Evolutionary conservation across 1,139 yeast genomes (phyloP).

Genomic region (Saccharomycopsis hybrid): DNA sequence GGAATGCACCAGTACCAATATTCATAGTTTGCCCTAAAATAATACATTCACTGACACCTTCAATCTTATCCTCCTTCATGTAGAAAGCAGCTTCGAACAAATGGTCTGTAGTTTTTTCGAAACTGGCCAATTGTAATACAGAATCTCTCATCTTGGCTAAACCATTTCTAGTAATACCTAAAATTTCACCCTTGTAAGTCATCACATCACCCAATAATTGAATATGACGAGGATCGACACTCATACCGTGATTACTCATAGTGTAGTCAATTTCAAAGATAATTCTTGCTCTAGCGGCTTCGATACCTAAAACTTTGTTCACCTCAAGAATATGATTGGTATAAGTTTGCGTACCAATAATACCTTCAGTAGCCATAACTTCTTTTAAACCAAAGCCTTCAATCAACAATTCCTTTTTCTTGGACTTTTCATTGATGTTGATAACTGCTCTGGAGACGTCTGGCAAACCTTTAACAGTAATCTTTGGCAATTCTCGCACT

Average conservation of each 20-base stretch:
- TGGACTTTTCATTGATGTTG: constrained; percentile 76
- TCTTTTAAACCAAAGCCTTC: constrained; percentile 97
- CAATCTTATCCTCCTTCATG: constrained; percentile 92
- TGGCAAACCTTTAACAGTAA: constrained; percentile 89
- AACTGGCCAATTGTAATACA: constrained; percentile 91
- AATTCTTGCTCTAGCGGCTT: constrained; percentile 92
- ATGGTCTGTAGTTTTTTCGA: constrained; percentile 98
- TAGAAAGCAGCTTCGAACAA: constrained; percentile 96
- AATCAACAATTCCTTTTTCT: constrained; percentile 82
- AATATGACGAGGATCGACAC: constrained; percentile 99
- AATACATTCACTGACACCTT: constrained; percentile 97
- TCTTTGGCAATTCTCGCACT: constrained; percentile 75
- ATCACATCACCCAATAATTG: constrained; percentile 96
- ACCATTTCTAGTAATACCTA: constrained; percentile 97
- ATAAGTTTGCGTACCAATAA: constrained; percentile 75
- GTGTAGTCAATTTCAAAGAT: constrained; percentile 94
- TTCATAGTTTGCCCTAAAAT: constrained; percentile 97
- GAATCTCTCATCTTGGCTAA: constrained; percentile 98
- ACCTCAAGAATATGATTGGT: constrained; percentile 94
- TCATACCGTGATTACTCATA: constrained; percentile 99
- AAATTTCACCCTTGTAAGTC: constrained; percentile 97
- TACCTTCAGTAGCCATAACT: constrained; percentile 98
- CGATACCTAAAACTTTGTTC: constrained; percentile 86
- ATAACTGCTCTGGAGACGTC: constrained; percentile 94
- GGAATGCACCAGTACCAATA: constrained; percentile 96